These are phyloP conservation scores for Scheffersomyces spartinae DNA, from an alignment of 805 yeast genomes.

Conservation along the genomic window DNA sequence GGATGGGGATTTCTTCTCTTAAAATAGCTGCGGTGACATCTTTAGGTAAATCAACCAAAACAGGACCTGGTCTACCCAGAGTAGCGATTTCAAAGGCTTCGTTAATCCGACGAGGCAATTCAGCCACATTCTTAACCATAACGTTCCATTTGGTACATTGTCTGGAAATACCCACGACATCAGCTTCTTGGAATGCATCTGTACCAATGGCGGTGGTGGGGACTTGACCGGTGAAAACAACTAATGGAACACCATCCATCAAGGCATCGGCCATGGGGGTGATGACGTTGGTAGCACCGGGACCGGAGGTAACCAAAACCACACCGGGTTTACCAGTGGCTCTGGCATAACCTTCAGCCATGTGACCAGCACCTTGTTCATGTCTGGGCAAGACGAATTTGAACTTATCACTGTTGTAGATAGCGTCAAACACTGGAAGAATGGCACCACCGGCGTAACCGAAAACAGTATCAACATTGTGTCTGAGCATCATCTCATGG, in stretches of 20 bases:
- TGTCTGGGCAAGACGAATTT: slow-evolving; percentile 89
- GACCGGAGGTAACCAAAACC: slow-evolving; percentile 97
- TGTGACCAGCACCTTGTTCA: slow-evolving; percentile 99
- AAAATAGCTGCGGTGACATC: slow-evolving; percentile 93
- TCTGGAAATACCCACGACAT: slow-evolving; percentile 91
- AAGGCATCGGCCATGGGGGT: slow-evolving; percentile 99
- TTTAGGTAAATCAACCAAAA: slow-evolving; percentile 92
- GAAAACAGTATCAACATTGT: slow-evolving; percentile 88
- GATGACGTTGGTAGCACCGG: slow-evolving; percentile 96
- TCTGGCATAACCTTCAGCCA: slow-evolving; percentile 98
- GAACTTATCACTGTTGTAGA: slow-evolving; percentile 81
- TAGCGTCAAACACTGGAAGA: slow-evolving; percentile 95
- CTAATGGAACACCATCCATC: slow-evolving; percentile 94
- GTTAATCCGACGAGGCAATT: slow-evolving; percentile 88
- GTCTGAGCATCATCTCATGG: slow-evolving; percentile 97
- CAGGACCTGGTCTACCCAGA: slow-evolving; percentile 97
- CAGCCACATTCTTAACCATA: slow-evolving; percentile 92
- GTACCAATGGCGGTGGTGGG: slow-evolving; percentile 94
- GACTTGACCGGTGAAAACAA: slow-evolving; percentile 96
- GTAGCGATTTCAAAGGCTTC: slow-evolving; percentile 98
- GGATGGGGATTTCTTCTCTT: slow-evolving; percentile 74
- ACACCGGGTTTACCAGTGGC: slow-evolving; percentile 96
- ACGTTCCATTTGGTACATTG: slow-evolving; percentile 99
- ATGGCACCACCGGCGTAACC: slow-evolving; percentile 99
- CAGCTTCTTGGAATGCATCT: slow-evolving; percentile 99